Evolutionary conservation across 805 yeast species (phyloP).

Genomic region (Saccharomycopsis sp.): DNA sequence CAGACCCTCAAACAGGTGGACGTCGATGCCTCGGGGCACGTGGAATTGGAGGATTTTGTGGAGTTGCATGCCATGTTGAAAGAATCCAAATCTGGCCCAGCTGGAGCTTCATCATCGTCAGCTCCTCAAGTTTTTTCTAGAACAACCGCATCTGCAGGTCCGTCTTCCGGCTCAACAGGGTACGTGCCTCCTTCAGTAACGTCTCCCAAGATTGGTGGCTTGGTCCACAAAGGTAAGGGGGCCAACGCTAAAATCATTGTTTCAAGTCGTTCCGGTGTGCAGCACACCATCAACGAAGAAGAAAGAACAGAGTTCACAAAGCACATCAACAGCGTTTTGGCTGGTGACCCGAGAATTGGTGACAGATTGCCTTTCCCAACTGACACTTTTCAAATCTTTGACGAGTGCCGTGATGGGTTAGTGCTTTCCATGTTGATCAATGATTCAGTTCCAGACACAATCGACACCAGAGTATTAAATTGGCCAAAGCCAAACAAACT

Average conservation of each 20-base stretch:
- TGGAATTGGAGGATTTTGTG: constrained; percentile 91
- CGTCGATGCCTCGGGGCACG: constrained; percentile 95
- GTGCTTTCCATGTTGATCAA: constrained; percentile 88
- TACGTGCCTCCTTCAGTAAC: constrained; percentile 25
- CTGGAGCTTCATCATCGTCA: too few species aligned
- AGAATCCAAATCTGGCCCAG: constrained; percentile 32
- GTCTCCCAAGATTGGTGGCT: constrained; percentile 26
- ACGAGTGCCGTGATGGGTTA: constrained; percentile 93
- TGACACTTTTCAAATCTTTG: constrained; percentile 90
- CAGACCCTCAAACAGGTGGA: constrained; percentile 84
- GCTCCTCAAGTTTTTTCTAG: too few species aligned
- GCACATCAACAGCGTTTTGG: constrained; percentile 85
- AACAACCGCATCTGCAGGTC: constrained; percentile 21
- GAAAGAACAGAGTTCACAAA: constrained; percentile 93
- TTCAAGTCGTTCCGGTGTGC: constrained; percentile 77
- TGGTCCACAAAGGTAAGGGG: constrained; percentile 45
- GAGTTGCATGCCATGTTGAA: constrained; percentile 73
- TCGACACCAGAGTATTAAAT: constrained; percentile 94
- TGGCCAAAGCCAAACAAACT: constrained; percentile 72
- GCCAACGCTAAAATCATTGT: constrained; percentile 71
- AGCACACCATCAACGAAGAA: constrained; percentile 95
- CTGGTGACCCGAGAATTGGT: constrained; percentile 84
- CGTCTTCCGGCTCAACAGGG: constrained; percentile 22
- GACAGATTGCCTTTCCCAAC: constrained; percentile 82
- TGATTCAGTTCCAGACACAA: constrained; percentile 97